phyloP scores from a whole-genome alignment of 2,329 filamentous ascomycete genomes.

The Chalara sp. region DNA sequence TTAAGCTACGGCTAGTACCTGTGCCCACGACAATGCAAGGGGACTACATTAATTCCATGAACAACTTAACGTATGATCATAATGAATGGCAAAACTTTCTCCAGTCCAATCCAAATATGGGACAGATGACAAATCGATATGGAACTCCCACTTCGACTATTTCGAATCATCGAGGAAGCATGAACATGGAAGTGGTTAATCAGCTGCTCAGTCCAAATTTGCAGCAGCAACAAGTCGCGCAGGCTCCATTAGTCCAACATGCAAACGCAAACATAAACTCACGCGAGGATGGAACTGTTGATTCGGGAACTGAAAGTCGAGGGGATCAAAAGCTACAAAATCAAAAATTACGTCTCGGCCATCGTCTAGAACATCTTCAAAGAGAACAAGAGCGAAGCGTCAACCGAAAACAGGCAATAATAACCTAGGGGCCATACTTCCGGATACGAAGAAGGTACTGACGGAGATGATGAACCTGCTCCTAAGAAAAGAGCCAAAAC shows the following conservation, averaged over 20 bases:
- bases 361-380: slow-evolving; percentile 22
- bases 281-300: slow-evolving; percentile 7
- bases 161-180: slow-evolving; percentile 18
- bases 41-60: slow-evolving; percentile 55
- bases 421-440: slow-evolving; percentile 57
- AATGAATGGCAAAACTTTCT: slow-evolving; percentile 75
- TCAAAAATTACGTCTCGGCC: slow-evolving; percentile 18
- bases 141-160: slow-evolving; percentile 7
- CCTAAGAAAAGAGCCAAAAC: slow-evolving; percentile 73
- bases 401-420: slow-evolving; percentile 21
- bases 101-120: slow-evolving; percentile 56
- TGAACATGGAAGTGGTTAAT: slow-evolving; percentile 34
- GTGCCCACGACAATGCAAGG: slow-evolving; percentile 53
- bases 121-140: slow-evolving; percentile 27
- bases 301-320: slow-evolving; percentile 9
- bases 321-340: slow-evolving; percentile 5
- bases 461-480: slow-evolving; percentile 30
- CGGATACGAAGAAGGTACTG: slow-evolving; percentile 60
- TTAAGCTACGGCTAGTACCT: slow-evolving; percentile 79
- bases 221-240: slow-evolving; percentile 12
- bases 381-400: slow-evolving; percentile 19
- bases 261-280: slow-evolving; percentile 13
- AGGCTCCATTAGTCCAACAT: background rate
- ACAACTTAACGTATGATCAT: slow-evolving; percentile 58
- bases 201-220: slow-evolving; percentile 25